Evolutionary conservation across 305 asterid species (phyloP).

Genomic region (Fraxinus velutina): DNA sequence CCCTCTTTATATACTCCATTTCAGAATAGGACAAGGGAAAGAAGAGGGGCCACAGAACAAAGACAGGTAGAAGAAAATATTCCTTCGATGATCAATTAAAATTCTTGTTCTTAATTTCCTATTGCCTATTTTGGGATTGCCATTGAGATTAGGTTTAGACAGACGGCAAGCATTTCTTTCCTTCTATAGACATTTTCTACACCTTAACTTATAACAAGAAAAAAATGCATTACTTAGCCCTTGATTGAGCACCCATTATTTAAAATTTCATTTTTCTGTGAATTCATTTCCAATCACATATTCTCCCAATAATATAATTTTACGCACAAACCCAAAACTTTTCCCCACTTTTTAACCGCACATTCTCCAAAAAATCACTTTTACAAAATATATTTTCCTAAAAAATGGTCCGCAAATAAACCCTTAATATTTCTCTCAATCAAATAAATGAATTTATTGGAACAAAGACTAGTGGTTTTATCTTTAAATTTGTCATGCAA

Average conservation of each 20-base stretch:
- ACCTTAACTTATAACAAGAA: not conserved
- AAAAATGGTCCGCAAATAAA: not conserved
- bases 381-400: not conserved
- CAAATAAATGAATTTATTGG: not conserved
- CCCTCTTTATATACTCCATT: not conserved
- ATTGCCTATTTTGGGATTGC: constrained; percentile 1
- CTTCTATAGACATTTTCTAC: constrained; percentile 5
- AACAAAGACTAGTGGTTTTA: not conserved
- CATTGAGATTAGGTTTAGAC: constrained; percentile 1
- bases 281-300: not conserved
- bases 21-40: constrained; percentile 7
- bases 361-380: not conserved
- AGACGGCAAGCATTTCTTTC: not conserved
- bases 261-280: not conserved
- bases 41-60: not conserved
- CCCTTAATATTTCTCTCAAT: not conserved
- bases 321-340: not conserved
- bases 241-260: not conserved
- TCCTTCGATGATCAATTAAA: not conserved
- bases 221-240: not conserved
- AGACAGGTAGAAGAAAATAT: not conserved
- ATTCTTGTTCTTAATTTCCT: not conserved
- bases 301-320: not conserved
- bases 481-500: not conserved
- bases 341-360: not conserved